Evolutionary conservation across 1,284 basidiomycete genomes (phyloP).

Genomic region (Agroathelia rolfsii): DNA sequence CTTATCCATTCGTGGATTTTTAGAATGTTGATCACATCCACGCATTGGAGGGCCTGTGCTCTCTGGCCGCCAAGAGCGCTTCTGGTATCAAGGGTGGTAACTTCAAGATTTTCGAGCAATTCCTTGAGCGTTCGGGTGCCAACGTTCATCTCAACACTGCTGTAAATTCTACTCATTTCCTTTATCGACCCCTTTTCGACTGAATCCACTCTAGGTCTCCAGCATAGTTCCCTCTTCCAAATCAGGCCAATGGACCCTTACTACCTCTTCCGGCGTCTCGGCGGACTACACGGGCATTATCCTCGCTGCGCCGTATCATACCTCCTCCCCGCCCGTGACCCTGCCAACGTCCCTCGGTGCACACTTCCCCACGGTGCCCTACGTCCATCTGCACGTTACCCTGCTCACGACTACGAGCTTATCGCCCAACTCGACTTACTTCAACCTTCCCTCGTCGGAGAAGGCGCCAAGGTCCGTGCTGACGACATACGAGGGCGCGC

Average conservation of each 20-base stretch:
- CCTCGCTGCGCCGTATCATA: constrained; percentile 70
- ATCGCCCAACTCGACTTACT: constrained; percentile 59
- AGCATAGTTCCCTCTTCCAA: constrained; percentile 32
- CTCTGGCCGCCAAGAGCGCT: constrained; percentile 68
- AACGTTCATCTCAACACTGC: constrained; percentile 58
- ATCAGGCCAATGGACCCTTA: constrained; percentile 39
- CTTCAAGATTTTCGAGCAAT: constrained; percentile 76
- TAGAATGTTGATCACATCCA: constrained; percentile 72
- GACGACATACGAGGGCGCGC: constrained; percentile 56
- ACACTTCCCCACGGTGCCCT: constrained; percentile 58
- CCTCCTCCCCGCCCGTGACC: constrained; percentile 44
- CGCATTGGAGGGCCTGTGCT: constrained; percentile 66
- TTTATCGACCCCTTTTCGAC: not conserved
- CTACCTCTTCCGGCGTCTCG: constrained; percentile 28
- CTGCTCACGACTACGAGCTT: constrained; percentile 71
- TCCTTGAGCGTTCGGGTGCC: constrained; percentile 64
- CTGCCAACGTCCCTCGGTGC: constrained; percentile 36
- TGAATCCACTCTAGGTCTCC: constrained; percentile 30
- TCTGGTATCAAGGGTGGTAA: constrained; percentile 73
- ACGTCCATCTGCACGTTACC: constrained; percentile 84
- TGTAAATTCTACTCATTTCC: constrained; percentile 27
- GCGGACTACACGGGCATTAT: constrained; percentile 57
- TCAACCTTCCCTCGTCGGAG: constrained; percentile 40
- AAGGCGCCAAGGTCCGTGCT: constrained; percentile 60
- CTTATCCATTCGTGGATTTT: constrained; percentile 4